A percentile compares a stretch with the other conserved stretches of the same genome.
phyloP scores from a whole-genome alignment of 2,329 filamentous ascomycete species.

The Niveomyces coronatus region DNA sequence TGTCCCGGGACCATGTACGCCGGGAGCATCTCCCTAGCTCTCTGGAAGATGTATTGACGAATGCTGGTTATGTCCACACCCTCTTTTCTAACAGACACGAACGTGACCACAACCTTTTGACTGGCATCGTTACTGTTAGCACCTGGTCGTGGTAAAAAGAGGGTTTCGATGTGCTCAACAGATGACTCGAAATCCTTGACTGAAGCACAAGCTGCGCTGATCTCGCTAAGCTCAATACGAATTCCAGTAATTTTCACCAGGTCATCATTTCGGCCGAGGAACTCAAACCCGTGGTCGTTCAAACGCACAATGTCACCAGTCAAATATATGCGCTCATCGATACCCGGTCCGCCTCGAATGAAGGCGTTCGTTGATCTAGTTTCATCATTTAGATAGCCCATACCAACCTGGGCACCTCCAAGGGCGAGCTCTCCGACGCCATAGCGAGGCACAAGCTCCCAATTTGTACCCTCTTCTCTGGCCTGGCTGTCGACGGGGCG shows the following conservation, averaged over 20 bases:
- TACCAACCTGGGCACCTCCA: conserved; percentile 39
- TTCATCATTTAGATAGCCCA: conserved; percentile 12
- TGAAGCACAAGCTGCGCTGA: conserved; percentile 20
- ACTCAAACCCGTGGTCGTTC: conserved; percentile 15
- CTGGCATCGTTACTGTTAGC: conserved; percentile 12
- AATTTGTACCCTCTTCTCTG: conserved; percentile 5
- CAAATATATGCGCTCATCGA: conserved; percentile 19
- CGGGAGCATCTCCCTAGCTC: conserved; percentile 9
- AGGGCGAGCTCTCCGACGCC: conserved; percentile 52
- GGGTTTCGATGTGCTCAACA: conserved; percentile 26
- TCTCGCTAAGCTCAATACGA: conserved; percentile 18
- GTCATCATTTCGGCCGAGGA: conserved; percentile 15
- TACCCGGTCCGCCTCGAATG: conserved; percentile 10
- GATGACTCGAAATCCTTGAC: conserved; percentile 21
- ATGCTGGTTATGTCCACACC: conserved; percentile 3
- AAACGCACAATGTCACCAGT: conserved; percentile 23
- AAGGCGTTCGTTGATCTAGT: conserved; percentile 14
- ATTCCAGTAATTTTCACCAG: conserved; percentile 17
- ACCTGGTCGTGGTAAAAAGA: conserved; percentile 21
- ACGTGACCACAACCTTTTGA: conserved; percentile 24
- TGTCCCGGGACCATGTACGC: conserved; percentile 25
- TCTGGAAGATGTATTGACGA: conserved; percentile 5
- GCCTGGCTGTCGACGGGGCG: conserved; percentile 4
- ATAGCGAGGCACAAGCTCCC: conserved; percentile 38
- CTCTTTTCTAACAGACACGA: conserved; percentile 10